phyloP scores from a whole-genome alignment of 2,329 filamentous ascomycete species.

The Claviceps paspali region DNA sequence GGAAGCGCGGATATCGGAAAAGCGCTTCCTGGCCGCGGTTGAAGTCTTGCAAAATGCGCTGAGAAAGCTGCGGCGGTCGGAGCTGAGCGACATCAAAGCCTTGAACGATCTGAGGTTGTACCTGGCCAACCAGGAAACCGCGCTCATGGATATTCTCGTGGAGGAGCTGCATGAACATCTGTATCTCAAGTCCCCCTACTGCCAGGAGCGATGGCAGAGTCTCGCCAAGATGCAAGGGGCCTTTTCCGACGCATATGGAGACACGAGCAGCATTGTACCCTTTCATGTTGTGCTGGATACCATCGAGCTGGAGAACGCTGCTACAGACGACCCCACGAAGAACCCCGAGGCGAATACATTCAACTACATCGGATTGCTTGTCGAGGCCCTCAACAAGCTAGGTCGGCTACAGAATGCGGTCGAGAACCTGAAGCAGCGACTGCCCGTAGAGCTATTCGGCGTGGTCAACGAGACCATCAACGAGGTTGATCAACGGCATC shows the following conservation, averaged over 20 bases:
- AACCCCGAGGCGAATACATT: slow-evolving; percentile 96
- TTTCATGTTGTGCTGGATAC: slow-evolving; percentile 45
- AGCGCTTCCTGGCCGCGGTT: slow-evolving; percentile 83
- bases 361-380: slow-evolving; percentile 73
- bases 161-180: slow-evolving; percentile 95
- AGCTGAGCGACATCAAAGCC: slow-evolving; percentile 82
- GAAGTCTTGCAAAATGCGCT: slow-evolving; percentile 81
- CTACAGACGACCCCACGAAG: slow-evolving; percentile 76
- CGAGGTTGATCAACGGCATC: slow-evolving; percentile 84
- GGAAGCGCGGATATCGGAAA: slow-evolving; percentile 89
- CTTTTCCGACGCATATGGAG: slow-evolving; percentile 31
- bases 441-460: slow-evolving; percentile 85
- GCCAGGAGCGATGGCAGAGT: slow-evolving; percentile 86
- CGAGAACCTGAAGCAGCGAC: slow-evolving; percentile 77
- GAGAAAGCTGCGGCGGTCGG: slow-evolving; percentile 68
- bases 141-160: slow-evolving; percentile 86
- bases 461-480: slow-evolving; percentile 91
- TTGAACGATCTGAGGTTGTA: slow-evolving; percentile 76
- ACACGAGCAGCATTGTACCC: slow-evolving; percentile 30
- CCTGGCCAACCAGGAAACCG: slow-evolving; percentile 81
- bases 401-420: slow-evolving; percentile 74
- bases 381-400: slow-evolving; percentile 83
- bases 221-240: slow-evolving; percentile 53
- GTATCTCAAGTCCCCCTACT: slow-evolving; percentile 95
- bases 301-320: slow-evolving; percentile 42